Evolutionary conservation across 177 flowering plant species (phyloP).

Genomic region (Vitis hybrid): DNA sequence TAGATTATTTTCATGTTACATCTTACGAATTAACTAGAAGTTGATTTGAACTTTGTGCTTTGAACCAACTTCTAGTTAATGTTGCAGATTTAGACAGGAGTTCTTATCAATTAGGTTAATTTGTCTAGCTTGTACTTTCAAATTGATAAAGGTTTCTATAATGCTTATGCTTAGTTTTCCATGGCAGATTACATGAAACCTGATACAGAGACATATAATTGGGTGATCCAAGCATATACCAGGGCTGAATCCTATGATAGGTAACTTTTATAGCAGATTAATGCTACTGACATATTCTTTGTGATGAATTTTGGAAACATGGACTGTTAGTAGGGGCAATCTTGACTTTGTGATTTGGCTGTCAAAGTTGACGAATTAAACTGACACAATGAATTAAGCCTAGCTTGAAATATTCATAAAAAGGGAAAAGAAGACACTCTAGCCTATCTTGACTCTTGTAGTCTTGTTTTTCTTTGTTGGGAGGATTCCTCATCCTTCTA

Average conservation of each 20-base stretch:
- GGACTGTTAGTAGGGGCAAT: neutral
- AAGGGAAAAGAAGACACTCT: too few relatives aligned
- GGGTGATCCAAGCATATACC: constrained; percentile 97
- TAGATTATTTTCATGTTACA: too few relatives aligned
- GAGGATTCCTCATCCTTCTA: too few relatives aligned
- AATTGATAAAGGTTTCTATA: neutral
- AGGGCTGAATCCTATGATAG: constrained; percentile 98
- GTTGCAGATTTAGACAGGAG: too few relatives aligned
- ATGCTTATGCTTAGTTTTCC: constrained; percentile 3
- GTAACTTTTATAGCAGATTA: constrained; percentile 31
- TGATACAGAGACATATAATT: constrained; percentile 90
- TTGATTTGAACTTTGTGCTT: too few relatives aligned
- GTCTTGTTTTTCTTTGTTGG: too few relatives aligned
- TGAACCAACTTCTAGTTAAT: neutral
- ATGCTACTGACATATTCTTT: neutral
- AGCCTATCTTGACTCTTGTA: too few relatives aligned
- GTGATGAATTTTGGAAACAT: neutral
- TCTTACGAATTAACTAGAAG: too few relatives aligned
- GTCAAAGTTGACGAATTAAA: neutral
- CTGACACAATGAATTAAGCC: neutral
- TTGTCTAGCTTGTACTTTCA: neutral
- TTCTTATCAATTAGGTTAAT: neutral
- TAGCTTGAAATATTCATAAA: neutral
- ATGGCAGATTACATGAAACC: constrained; percentile 92
- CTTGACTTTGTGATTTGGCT: neutral